These are phyloP conservation scores for Aristolochia californica DNA, from an alignment of 164 flowering plant species.

Conservation along the genomic window DNA sequence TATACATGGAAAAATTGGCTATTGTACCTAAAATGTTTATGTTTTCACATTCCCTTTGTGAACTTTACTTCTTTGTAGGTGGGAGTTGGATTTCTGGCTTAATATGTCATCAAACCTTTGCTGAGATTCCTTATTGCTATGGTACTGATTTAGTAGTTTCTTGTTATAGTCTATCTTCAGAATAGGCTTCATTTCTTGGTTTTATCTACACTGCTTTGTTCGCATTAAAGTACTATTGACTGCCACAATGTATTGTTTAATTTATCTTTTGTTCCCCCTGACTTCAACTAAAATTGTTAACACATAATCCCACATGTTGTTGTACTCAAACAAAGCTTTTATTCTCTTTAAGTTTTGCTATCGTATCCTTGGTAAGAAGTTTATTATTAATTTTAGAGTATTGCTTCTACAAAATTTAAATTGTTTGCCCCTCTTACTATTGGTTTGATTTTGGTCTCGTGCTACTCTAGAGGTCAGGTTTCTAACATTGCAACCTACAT, in stretches of 20 bases:
- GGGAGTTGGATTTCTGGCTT: conserved; percentile 95
- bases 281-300: too few relatives aligned
- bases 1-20: background rate
- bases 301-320: too few relatives aligned
- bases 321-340: too few relatives aligned
- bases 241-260: background rate
- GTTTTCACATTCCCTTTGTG: background rate
- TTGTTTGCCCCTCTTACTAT: conserved; percentile 96
- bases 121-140: conserved; percentile 84
- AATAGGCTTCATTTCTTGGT: background rate
- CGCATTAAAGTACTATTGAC: background rate
- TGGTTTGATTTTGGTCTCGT: conserved; percentile 94
- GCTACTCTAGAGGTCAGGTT: conserved; percentile 99
- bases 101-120: conserved; percentile 81
- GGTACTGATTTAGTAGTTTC: conserved; percentile 32
- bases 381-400: background rate
- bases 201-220: background rate
- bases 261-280: too few relatives aligned
- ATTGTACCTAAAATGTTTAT: background rate
- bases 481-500: conserved; percentile 98
- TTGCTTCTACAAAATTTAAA: conserved; percentile 44
- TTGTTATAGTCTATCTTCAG: too few relatives aligned
- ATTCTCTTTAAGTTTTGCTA: too few relatives aligned
- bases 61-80: conserved; percentile 44
- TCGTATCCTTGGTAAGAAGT: too few relatives aligned